Conservation (phyloP, 331 rosid species). For the Stylosanthes scabra region DNA sequence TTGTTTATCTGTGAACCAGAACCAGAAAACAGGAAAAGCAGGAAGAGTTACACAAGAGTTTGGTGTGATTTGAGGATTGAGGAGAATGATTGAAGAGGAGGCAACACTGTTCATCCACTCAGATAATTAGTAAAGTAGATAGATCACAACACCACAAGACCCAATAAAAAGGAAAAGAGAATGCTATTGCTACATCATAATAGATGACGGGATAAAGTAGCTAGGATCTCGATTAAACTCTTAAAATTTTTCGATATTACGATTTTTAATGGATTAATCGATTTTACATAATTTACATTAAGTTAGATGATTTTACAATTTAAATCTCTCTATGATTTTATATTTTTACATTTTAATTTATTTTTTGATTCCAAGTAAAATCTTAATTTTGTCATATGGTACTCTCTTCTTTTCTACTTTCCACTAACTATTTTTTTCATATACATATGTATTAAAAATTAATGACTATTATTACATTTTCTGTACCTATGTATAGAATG, state of each 20-base stretch:
- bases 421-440: conserved; percentile 13
- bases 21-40: conserved; percentile 31
- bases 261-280: no score
- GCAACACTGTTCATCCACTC: conserved; percentile 64
- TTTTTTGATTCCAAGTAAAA: no score
- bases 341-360: no score
- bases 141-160: conserved; percentile 39
- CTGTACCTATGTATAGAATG: neutral
- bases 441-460: no score
- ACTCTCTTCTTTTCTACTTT: conserved; percentile 44
- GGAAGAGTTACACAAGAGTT: conserved; percentile 45
- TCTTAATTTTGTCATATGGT: no score
- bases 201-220: conserved; percentile 40
- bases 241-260: no score
- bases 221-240: no score
- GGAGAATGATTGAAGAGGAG: conserved; percentile 63
- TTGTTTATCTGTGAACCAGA: conserved; percentile 12
- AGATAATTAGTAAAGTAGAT: conserved; percentile 44
- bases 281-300: no score
- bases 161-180: conserved; percentile 35
- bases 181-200: conserved; percentile 16
- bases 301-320: no score
- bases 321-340: no score
- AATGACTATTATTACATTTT: no score
- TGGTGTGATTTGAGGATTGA: conserved; percentile 40